phyloP scores from a whole-genome alignment of 805 yeast genomes.

The Dipodascus geniculatus region DNA sequence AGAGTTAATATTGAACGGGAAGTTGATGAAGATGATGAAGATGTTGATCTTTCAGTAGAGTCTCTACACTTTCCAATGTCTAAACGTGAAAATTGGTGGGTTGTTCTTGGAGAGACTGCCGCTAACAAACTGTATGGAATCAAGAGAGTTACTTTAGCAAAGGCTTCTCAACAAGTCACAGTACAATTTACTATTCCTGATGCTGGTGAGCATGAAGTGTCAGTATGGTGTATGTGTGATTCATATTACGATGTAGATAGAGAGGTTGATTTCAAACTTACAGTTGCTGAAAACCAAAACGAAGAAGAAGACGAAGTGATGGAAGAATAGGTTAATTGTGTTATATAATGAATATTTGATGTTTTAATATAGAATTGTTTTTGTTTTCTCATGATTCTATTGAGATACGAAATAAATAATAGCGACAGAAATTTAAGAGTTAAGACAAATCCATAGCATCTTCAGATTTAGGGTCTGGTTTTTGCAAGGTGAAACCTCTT shows the following conservation, averaged over 20 bases:
- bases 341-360: no score
- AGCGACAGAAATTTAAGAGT: not conserved
- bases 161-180: conserved; percentile 40
- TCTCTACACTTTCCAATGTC: conserved; percentile 47
- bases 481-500: not conserved
- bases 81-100: conserved; percentile 76
- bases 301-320: conserved; percentile 18
- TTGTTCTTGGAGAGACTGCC: conserved; percentile 61
- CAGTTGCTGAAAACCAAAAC: conserved; percentile 11
- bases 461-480: not conserved
- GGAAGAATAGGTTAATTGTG: conserved; percentile 13
- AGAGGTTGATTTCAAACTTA: conserved; percentile 44
- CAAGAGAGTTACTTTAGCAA: conserved; percentile 45
- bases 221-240: conserved; percentile 83
- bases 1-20: conserved; percentile 27
- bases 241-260: conserved; percentile 89
- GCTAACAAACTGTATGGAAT: conserved; percentile 59
- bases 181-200: conserved; percentile 47
- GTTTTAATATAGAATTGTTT: not conserved
- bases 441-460: not conserved
- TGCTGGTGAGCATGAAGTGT: conserved; percentile 49
- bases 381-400: no score
- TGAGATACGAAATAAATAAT: no score
- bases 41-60: conserved; percentile 41
- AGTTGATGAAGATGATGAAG: conserved; percentile 62